phyloP scores from a whole-genome alignment of 495 filamentous ascomycete species.

The Astrocystis sublimbata region DNA sequence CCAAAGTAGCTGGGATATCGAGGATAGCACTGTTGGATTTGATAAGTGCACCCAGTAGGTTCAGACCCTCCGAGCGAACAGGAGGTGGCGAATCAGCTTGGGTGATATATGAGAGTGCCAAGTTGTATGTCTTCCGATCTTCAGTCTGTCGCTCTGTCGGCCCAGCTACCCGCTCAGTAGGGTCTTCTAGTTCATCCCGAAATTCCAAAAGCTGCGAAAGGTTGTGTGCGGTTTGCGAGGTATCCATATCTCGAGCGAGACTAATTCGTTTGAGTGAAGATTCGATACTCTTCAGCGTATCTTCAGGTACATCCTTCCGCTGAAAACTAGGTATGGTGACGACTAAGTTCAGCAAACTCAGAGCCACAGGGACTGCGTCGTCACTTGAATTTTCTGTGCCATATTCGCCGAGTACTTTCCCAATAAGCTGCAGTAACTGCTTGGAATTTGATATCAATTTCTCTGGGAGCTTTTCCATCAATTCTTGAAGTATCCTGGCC shows the following conservation, averaged over 20 bases:
- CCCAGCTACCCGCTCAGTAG: constrained; percentile 31
- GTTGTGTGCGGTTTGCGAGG: constrained; percentile 56
- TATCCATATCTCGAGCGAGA: constrained; percentile 28
- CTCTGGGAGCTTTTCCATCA: constrained; percentile 67
- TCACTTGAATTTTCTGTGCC: constrained; percentile 43
- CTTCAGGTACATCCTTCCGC: constrained; percentile 46
- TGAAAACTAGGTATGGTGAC: constrained; percentile 64
- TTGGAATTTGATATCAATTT: constrained; percentile 30
- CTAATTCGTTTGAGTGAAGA: constrained; percentile 48
- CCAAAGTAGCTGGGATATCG: constrained; percentile 67
- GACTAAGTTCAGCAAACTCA: constrained; percentile 68
- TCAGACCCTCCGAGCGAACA: constrained; percentile 75
- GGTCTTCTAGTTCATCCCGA: constrained; percentile 49
- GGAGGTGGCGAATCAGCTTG: constrained; percentile 67
- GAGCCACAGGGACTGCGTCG: constrained; percentile 58
- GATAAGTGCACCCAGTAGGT: constrained; percentile 66
- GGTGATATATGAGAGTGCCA: constrained; percentile 72
- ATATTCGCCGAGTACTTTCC: constrained; percentile 60
- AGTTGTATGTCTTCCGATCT: constrained; percentile 68
- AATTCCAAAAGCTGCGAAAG: constrained; percentile 60
- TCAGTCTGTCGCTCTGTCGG: constrained; percentile 53
- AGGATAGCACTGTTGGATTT: constrained; percentile 61
- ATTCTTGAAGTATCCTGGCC: constrained; percentile 64
- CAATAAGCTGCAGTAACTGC: constrained; percentile 56
- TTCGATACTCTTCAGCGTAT: constrained; percentile 54